Conservation (phyloP, 257 asterid genomes). For the Echites panduratus region DNA sequence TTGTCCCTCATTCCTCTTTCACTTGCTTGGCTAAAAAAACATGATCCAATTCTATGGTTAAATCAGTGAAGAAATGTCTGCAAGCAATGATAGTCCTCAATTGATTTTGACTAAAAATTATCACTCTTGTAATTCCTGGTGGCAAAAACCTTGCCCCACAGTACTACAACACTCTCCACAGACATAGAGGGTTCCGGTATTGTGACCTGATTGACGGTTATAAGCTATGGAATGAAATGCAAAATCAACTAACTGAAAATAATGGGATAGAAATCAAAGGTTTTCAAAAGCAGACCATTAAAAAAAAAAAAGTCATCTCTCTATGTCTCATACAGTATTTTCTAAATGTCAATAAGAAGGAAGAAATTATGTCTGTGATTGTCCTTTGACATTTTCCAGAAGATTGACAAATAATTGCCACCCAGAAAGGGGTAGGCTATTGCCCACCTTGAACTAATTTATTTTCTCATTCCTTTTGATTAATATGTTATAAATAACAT, state of each 20-base stretch:
- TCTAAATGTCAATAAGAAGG: neutral
- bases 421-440: neutral
- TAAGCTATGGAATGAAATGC: neutral
- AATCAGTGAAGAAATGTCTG: neutral
- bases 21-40: neutral
- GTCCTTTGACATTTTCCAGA: neutral
- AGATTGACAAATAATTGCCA: neutral
- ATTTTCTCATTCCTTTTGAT: neutral
- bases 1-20: neutral
- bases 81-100: neutral
- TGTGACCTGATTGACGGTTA: neutral
- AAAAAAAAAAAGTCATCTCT: neutral
- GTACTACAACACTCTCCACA: neutral
- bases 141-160: neutral
- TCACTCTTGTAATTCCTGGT: neutral
- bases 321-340: neutral
- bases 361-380: neutral
- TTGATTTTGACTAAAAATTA: neutral
- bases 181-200: neutral
- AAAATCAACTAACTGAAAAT: neutral
- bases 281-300: neutral
- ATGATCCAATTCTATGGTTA: neutral
- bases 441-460: neutral
- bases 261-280: neutral
- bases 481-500: neutral